Evolutionary conservation across 2,329 filamentous ascomycete genomes (phyloP).

Genomic region (Botrytis tulipae): DNA sequence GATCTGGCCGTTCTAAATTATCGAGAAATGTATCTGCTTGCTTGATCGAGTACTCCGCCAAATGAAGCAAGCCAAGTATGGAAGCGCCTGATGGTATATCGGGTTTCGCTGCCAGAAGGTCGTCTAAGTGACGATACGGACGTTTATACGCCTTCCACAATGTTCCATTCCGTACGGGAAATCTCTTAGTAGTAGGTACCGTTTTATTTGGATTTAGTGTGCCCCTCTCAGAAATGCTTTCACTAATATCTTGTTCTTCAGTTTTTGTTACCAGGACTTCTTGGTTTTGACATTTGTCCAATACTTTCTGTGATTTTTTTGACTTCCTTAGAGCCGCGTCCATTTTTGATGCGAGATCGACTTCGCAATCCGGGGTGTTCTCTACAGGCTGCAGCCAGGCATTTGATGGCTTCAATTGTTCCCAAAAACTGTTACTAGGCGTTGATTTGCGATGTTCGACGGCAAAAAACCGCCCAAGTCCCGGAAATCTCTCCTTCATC

Average conservation of each 20-base stretch:
- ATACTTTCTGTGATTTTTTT: background rate
- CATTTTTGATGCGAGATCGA: background rate
- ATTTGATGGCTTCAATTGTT: background rate
- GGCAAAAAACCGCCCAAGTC: background rate
- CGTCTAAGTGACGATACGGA: background rate
- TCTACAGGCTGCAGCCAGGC: background rate
- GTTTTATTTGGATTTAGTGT: background rate
- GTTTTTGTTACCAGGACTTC: background rate
- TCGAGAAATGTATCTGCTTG: conserved; percentile 9
- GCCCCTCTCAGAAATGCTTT: background rate
- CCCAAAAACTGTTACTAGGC: background rate
- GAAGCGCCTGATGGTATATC: conserved; percentile 4
- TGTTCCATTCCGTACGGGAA: background rate
- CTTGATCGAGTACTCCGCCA: background rate
- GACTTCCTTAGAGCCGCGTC: background rate
- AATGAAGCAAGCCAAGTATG: background rate
- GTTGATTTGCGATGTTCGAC: background rate
- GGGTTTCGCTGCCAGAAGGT: background rate
- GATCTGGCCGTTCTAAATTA: conserved; percentile 10
- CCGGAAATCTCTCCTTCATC: background rate
- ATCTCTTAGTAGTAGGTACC: background rate
- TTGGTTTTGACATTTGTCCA: background rate
- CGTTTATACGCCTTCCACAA: background rate
- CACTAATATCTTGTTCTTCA: background rate
- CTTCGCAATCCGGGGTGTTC: background rate